Percentiles rank a stretch among this genome's conserved stretches.
These are phyloP conservation scores for Corrigiola litoralis DNA, from an alignment of 179 eudicot genomes.

Conservation along the genomic window DNA sequence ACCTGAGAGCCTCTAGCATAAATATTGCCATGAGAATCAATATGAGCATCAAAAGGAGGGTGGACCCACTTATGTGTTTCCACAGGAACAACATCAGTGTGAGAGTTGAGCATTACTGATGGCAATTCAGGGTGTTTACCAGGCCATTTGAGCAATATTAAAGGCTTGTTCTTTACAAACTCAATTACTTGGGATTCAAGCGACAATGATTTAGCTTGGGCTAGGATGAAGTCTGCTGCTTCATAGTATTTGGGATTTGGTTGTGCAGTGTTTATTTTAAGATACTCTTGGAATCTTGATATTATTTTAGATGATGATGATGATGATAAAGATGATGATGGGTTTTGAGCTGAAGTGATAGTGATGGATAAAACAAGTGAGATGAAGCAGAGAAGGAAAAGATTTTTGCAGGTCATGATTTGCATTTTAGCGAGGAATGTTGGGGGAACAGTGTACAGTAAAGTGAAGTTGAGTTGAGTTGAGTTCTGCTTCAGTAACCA, in stretches of 20 bases:
- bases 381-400: constrained; percentile 12
- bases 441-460: background rate
- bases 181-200: constrained; percentile 53
- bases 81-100: constrained; percentile 87
- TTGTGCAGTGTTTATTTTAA: constrained; percentile 78
- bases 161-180: constrained; percentile 55
- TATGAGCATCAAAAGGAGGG: constrained; percentile 61
- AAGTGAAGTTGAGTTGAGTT: background rate
- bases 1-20: constrained; percentile 81
- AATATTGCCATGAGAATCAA: constrained; percentile 44
- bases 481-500: background rate
- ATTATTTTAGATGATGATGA: constrained; percentile 32
- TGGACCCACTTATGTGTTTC: constrained; percentile 64
- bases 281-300: constrained; percentile 59
- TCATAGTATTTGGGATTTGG: constrained; percentile 64
- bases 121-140: constrained; percentile 53
- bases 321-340: no score
- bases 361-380: constrained; percentile 2
- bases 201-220: constrained; percentile 48
- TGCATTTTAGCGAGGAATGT: background rate
- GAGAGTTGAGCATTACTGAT: constrained; percentile 70
- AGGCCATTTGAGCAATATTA: constrained; percentile 63
- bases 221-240: constrained; percentile 54
- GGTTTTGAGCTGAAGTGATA: background rate
- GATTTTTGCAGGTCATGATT: background rate